Evolutionary conservation across 305 asterid genomes (phyloP), one percentile per base, ranked within the genome.

Genomic region (Rubia balearica): DNA sequence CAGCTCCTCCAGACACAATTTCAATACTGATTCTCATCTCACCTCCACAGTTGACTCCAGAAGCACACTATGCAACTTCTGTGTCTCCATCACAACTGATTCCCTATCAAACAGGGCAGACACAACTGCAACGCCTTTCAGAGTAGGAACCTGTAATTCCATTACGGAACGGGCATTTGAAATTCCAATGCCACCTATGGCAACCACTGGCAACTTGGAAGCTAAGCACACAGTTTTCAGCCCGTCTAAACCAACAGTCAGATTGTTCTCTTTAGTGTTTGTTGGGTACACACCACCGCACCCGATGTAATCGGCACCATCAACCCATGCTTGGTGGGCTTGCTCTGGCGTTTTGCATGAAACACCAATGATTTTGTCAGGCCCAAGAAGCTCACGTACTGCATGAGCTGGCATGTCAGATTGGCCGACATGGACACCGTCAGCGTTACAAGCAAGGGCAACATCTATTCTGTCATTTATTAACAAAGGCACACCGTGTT

Each of bases 251-350:
- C 97, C 96, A 30, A 91, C 79, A 0, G 89, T 84, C 70, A 64
- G 56, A 41, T 89, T 91, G 80, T 89, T 88, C 63, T 82, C 98
- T 72, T 94, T 91, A 9, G 99, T 94, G 73, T 81, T 91, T 24
- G 99, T 94, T 3, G 99, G 95, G 68, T 68, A 94, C 53, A 94
- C 93, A 5, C 99, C 96, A 0, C 99, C 99, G 71, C 89, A 86
- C 41, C 99, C 99, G 7, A 94, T 86, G 87, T 94, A 94, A 76
- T 94, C 96, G 4, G 99, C 99, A 43, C 99, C 98, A 70, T 84
- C 95, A 0, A 72, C 16, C 90, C 92, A 91, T 59, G 99, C 98
- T 74, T 76, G 75, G 41, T 81, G 85, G 46, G 99, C 96, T 59
- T 91, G 96, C 79, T 82, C 83, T 4, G 90, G 93, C 49, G 99